phyloP scores from a whole-genome alignment of 768 basidiomycete species.

The Podaxis rugospora region DNA sequence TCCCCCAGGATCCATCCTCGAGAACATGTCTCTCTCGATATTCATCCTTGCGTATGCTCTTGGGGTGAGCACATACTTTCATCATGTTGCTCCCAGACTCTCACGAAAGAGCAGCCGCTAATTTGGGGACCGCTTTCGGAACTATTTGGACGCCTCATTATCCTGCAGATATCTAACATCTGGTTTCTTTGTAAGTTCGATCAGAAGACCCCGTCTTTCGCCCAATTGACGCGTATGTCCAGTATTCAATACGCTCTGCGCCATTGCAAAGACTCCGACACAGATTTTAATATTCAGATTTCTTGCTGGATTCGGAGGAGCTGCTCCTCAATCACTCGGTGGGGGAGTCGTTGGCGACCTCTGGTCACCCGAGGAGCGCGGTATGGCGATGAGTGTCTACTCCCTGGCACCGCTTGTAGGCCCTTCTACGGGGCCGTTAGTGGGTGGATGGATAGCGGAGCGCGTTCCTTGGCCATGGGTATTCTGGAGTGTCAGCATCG shows the following conservation, averaged over 20 bases:
- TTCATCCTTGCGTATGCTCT: conserved; percentile 38
- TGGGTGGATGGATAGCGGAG: conserved; percentile 43
- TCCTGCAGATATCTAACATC: conserved; percentile 53
- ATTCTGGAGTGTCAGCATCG: conserved; percentile 54
- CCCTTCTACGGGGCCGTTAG: conserved; percentile 32
- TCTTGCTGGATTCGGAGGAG: conserved; percentile 59
- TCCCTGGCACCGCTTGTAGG: conserved; percentile 51
- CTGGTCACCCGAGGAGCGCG: conserved; percentile 49
- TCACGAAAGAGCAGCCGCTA: conserved; percentile 22
- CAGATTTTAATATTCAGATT: conserved; percentile 60
- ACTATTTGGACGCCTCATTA: conserved; percentile 36
- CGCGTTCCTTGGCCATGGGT: conserved; percentile 56
- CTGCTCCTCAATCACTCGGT: conserved; percentile 58
- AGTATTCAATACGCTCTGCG: conserved; percentile 47
- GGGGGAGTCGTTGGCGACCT: conserved; percentile 53
- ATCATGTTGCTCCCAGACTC: neutral
- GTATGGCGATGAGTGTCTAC: conserved; percentile 48
- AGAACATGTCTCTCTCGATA: conserved; percentile 37
- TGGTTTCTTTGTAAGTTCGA: conserved; percentile 48
- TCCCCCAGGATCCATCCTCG: conserved; percentile 26
- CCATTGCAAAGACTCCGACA: conserved; percentile 44
- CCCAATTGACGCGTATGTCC: neutral
- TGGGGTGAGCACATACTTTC: conserved; percentile 20
- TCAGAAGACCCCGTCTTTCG: neutral
- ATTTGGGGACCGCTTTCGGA: conserved; percentile 36